phyloP scores from a whole-genome alignment of 345 rosid species.

The Syzygium aqueum region DNA sequence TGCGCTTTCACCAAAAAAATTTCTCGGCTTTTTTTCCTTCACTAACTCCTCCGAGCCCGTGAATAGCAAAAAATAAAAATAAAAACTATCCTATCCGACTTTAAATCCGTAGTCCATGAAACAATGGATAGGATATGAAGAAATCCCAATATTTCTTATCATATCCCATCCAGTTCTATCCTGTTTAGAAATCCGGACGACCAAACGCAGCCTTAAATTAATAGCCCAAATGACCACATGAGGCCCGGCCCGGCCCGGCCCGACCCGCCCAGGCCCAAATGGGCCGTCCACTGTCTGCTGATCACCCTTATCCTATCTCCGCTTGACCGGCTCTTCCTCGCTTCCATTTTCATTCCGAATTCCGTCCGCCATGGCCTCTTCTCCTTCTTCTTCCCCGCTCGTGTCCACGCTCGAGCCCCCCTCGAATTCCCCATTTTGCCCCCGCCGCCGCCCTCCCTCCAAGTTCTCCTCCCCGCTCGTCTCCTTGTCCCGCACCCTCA shows the following conservation, averaged over 20 bases:
- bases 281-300: not conserved
- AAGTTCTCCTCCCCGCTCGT: constrained; percentile 24
- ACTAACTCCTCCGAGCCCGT: too few relatives aligned
- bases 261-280: not conserved
- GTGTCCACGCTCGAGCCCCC: constrained; percentile 8
- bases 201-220: too few relatives aligned
- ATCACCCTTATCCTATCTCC: not conserved
- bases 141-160: too few relatives aligned
- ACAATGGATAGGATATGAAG: too few relatives aligned
- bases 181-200: too few relatives aligned
- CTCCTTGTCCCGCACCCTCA: constrained; percentile 30
- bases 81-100: too few relatives aligned
- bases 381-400: constrained; percentile 19
- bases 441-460: constrained; percentile 20
- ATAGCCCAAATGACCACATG: too few relatives aligned
- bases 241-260: not conserved
- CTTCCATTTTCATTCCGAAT: not conserved
- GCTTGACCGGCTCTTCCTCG: not conserved
- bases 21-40: too few relatives aligned
- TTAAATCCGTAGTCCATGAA: too few relatives aligned
- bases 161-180: too few relatives aligned
- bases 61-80: too few relatives aligned
- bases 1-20: too few relatives aligned
- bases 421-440: constrained; percentile 21
- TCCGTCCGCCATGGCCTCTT: constrained; percentile 26